A percentile compares a stretch with the other conserved stretches of the same genome.
phyloP scores from a whole-genome alignment of 2,329 filamentous ascomycete genomes.

The Cladophialophora carrionii region DNA sequence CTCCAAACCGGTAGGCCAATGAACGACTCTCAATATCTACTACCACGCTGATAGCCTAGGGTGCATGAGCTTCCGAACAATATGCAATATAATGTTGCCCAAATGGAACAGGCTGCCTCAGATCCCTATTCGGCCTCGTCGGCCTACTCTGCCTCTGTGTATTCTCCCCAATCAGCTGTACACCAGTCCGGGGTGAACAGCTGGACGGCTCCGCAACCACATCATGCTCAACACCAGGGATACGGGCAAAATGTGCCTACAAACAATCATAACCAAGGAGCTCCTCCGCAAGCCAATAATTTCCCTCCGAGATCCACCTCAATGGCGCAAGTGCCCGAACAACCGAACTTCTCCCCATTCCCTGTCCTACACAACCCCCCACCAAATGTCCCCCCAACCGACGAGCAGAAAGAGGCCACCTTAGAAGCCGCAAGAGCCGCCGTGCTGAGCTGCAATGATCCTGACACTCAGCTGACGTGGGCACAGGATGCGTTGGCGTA shows the following conservation, averaged over 20 bases:
- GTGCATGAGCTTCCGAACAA: conserved; percentile 66
- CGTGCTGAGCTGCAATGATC: conserved; percentile 90
- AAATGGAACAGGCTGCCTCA: conserved; percentile 69
- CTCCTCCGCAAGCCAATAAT: conserved; percentile 43
- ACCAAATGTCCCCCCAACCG: conserved; percentile 87
- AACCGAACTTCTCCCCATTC: conserved; percentile 87
- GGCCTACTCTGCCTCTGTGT: conserved; percentile 30
- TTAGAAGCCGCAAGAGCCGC: conserved; percentile 80
- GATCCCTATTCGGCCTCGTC: conserved; percentile 29
- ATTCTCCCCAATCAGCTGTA: conserved; percentile 31
- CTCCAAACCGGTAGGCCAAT: conserved; percentile 66
- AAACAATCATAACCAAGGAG: conserved; percentile 22
- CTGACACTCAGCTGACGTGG: conserved; percentile 96
- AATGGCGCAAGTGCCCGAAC: conserved; percentile 51
- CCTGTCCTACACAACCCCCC: conserved; percentile 77
- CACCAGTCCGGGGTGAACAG: conserved; percentile 16
- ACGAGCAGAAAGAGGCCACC: conserved; percentile 90
- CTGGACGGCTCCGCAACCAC: conserved; percentile 18
- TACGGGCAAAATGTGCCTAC: conserved; percentile 32
- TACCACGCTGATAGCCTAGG: conserved; percentile 80
- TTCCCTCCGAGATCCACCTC: conserved; percentile 58
- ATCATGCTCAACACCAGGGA: conserved; percentile 45
- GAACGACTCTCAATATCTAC: conserved; percentile 52
- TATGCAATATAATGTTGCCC: conserved; percentile 91
- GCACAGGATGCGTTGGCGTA: conserved; percentile 88